Conservation (phyloP, 1,284 basidiomycete genomes). For the Ceratobasidium sp. region DNA sequence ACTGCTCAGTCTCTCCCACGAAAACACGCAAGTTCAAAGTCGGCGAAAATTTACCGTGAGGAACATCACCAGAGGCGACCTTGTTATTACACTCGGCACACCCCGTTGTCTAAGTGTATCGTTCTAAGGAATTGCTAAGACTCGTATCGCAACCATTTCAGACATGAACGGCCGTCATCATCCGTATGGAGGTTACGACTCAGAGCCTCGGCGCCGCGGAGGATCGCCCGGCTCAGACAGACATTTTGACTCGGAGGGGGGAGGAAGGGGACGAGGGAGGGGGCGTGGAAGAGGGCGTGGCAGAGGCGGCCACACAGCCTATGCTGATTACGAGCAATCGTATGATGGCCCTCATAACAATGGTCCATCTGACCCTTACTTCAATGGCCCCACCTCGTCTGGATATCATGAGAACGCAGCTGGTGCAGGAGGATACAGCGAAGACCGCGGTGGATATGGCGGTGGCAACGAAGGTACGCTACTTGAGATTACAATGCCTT, state of each 20-base stretch:
- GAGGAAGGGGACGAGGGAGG: slow-evolving; percentile 54
- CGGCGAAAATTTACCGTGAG: slow-evolving; percentile 32
- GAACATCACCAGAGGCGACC: slow-evolving; percentile 3
- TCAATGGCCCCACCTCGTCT: slow-evolving; percentile 8
- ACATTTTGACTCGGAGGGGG: slow-evolving; percentile 52
- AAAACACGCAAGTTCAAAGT: slow-evolving; percentile 18
- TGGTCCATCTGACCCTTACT: slow-evolving; percentile 28
- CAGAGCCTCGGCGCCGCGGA: slow-evolving; percentile 61
- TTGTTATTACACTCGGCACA: slow-evolving; percentile 9
- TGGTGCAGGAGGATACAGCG: slow-evolving; percentile 32
- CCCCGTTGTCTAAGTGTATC: slow-evolving; percentile 5
- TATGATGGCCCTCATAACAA: slow-evolving; percentile 18
- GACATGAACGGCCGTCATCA: slow-evolving; percentile 81
- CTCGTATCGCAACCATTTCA: slow-evolving; percentile 34
- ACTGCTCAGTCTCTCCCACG: background rate
- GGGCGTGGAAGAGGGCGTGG: slow-evolving; percentile 69
- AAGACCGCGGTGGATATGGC: slow-evolving; percentile 55
- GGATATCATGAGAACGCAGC: slow-evolving; percentile 55
- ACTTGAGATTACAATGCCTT: slow-evolving; percentile 20
- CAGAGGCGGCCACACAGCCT: slow-evolving; percentile 55
- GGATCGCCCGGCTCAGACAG: slow-evolving; percentile 63
- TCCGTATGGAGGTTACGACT: slow-evolving; percentile 80
- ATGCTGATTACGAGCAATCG: slow-evolving; percentile 20
- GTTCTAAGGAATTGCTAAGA: slow-evolving; percentile 31
- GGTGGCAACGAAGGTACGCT: slow-evolving; percentile 50